These are phyloP conservation scores for Jacaranda copaia DNA, from an alignment of 257 asterid species.

Conservation along the genomic window DNA sequence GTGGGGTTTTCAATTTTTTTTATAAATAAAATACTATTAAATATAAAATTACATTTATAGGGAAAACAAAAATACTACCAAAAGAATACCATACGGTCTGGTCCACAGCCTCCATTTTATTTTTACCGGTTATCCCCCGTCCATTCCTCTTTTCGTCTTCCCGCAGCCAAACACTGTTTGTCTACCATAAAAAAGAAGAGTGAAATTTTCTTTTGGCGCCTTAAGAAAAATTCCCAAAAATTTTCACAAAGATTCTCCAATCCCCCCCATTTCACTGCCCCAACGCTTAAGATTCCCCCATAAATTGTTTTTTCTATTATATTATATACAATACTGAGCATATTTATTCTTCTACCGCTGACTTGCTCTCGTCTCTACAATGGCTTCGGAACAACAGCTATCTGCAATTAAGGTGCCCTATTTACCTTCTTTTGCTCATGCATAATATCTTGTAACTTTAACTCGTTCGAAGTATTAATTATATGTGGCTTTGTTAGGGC, in stretches of 20 bases:
- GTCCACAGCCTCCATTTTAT: neutral
- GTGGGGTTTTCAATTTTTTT: too few relatives aligned
- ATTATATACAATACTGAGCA: conserved; percentile 33
- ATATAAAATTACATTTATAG: too few relatives aligned
- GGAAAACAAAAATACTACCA: too few relatives aligned
- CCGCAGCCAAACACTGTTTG: conserved; percentile 41
- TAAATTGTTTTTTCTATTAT: neutral
- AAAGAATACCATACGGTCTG: too few relatives aligned
- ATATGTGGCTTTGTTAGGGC: conserved; percentile 54
- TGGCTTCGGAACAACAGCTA: conserved; percentile 72
- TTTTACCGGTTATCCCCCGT: neutral
- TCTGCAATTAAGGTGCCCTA: conserved; percentile 68
- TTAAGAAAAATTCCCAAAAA: conserved; percentile 37
- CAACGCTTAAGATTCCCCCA: conserved; percentile 15
- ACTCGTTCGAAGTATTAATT: conserved; percentile 24
- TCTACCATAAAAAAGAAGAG: conserved; percentile 27
- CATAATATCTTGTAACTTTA: neutral
- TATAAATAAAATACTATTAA: too few relatives aligned
- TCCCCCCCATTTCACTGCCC: conserved; percentile 39
- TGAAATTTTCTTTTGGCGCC: conserved; percentile 62
- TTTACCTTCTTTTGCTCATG: conserved; percentile 6
- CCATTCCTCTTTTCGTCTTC: neutral
- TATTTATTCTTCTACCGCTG: conserved; percentile 27
- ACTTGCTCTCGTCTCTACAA: conserved; percentile 37
- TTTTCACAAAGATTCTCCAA: conserved; percentile 44